phyloP scores from a whole-genome alignment of 768 basidiomycete genomes.

The Naganishia onofrii region DNA sequence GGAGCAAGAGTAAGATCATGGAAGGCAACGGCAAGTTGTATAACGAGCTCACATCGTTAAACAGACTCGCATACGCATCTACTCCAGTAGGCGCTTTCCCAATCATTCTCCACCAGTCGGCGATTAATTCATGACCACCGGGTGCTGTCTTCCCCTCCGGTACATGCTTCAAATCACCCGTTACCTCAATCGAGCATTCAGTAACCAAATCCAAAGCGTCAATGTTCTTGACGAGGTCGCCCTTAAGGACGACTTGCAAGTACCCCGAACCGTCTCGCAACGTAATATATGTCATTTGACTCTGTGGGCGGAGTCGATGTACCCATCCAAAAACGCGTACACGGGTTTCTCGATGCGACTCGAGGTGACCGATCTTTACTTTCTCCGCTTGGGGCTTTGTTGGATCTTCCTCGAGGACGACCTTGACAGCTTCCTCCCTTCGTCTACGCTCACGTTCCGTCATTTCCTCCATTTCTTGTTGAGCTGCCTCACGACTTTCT shows the following conservation, averaged over 20 bases:
- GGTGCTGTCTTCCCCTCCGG: slow-evolving; percentile 94
- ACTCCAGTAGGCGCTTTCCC: slow-evolving; percentile 86
- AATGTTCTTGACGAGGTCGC: slow-evolving; percentile 81
- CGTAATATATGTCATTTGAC: slow-evolving; percentile 87
- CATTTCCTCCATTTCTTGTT: slow-evolving; percentile 58
- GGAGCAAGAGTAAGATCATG: too few relatives aligned
- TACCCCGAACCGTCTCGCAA: slow-evolving; percentile 94
- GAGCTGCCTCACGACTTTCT: slow-evolving; percentile 67
- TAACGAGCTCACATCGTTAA: slow-evolving; percentile 70
- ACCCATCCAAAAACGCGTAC: slow-evolving; percentile 93
- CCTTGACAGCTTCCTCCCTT: slow-evolving; percentile 83
- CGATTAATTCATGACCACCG: slow-evolving; percentile 80
- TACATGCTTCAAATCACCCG: slow-evolving; percentile 78
- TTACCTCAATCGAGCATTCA: slow-evolving; percentile 84
- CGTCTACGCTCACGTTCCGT: slow-evolving; percentile 63
- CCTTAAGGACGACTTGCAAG: slow-evolving; percentile 83
- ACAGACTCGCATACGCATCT: slow-evolving; percentile 83
- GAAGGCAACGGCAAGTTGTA: not conserved
- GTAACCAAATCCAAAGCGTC: slow-evolving; percentile 83
- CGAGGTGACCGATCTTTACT: slow-evolving; percentile 52
- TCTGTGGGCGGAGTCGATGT: slow-evolving; percentile 86
- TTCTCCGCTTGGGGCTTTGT: slow-evolving; percentile 68
- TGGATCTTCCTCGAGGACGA: slow-evolving; percentile 64
- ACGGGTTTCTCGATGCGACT: slow-evolving; percentile 62
- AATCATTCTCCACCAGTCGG: slow-evolving; percentile 87